These are phyloP conservation scores for Spergularia bocconei DNA, from an alignment of 148 eudicot genomes.

Conservation along the genomic window DNA sequence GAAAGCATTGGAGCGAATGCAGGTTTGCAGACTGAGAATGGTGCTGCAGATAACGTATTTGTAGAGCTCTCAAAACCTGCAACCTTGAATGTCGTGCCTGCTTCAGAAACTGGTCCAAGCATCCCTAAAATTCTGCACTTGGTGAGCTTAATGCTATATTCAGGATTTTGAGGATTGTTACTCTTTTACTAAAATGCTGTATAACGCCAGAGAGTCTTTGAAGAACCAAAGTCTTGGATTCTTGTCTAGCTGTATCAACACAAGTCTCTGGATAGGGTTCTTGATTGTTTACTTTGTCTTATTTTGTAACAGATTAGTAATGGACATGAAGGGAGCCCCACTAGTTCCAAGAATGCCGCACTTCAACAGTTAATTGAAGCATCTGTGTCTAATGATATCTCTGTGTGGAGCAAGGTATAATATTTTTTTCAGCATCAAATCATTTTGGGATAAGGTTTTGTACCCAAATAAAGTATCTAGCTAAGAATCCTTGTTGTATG, in stretches of 20 bases:
- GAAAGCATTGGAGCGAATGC: slow-evolving; percentile 41
- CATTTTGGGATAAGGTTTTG: no score
- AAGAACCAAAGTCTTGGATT: slow-evolving; percentile 6
- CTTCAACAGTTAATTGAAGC: slow-evolving; percentile 75
- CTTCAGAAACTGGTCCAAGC: slow-evolving; percentile 72
- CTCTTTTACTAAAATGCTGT: not conserved
- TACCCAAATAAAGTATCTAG: no score
- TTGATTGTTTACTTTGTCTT: slow-evolving; percentile 19
- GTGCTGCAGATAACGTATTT: slow-evolving; percentile 39
- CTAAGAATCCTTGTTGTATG: no score
- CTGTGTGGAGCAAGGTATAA: slow-evolving; percentile 84
- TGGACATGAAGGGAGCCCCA: slow-evolving; percentile 58
- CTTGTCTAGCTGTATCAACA: not conserved
- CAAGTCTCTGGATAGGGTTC: not conserved
- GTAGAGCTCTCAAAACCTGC: slow-evolving; percentile 42
- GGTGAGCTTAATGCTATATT: slow-evolving; percentile 46
- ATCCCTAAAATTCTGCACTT: slow-evolving; percentile 88
- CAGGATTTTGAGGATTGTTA: not conserved
- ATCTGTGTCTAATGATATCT: slow-evolving; percentile 67
- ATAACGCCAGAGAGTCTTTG: not conserved
- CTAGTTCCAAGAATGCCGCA: slow-evolving; percentile 55
- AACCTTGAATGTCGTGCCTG: slow-evolving; percentile 40
- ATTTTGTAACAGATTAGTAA: slow-evolving; percentile 53
- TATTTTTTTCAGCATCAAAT: not conserved
- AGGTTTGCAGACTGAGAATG: slow-evolving; percentile 47